phyloP scores from a whole-genome alignment of 345 rosid genomes.

The Chamaenerion angustifolium region DNA sequence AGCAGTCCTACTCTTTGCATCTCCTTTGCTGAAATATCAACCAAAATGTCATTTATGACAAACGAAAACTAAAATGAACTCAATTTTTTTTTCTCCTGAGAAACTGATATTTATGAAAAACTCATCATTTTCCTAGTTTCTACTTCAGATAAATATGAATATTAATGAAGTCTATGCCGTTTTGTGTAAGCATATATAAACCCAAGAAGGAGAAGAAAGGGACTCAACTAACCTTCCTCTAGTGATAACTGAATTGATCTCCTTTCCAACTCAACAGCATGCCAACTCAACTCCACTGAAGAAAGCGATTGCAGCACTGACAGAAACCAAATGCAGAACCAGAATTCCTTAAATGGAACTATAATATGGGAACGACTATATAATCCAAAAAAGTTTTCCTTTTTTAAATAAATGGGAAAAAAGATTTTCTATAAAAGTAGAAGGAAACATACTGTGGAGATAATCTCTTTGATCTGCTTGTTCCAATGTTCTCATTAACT shows the following conservation, averaged over 20 bases:
- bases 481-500: slow-evolving; percentile 36
- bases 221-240: slow-evolving; percentile 59
- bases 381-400: not conserved
- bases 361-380: not conserved
- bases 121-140: too few species aligned
- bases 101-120: too few species aligned
- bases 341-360: slow-evolving; percentile 7
- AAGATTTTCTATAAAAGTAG: too few species aligned
- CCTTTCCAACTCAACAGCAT: slow-evolving; percentile 86
- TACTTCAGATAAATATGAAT: too few species aligned
- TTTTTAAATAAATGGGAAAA: not conserved
- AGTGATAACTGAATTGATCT: slow-evolving; percentile 83
- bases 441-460: slow-evolving; percentile 35
- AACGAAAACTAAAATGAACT: too few species aligned
- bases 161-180: too few species aligned
- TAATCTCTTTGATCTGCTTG: slow-evolving; percentile 52
- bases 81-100: too few species aligned
- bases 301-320: slow-evolving; percentile 67
- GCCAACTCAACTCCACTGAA: slow-evolving; percentile 65
- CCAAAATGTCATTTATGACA: too few species aligned
- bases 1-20: slow-evolving; percentile 59
- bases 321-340: not conserved
- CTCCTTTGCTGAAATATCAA: slow-evolving; percentile 45
- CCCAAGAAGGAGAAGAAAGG: not conserved
- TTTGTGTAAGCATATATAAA: too few species aligned